Base-by-base conservation (phyloP, 371 early-diverging fungal genomes). In the Lichtheimia hyalospora region DNA sequence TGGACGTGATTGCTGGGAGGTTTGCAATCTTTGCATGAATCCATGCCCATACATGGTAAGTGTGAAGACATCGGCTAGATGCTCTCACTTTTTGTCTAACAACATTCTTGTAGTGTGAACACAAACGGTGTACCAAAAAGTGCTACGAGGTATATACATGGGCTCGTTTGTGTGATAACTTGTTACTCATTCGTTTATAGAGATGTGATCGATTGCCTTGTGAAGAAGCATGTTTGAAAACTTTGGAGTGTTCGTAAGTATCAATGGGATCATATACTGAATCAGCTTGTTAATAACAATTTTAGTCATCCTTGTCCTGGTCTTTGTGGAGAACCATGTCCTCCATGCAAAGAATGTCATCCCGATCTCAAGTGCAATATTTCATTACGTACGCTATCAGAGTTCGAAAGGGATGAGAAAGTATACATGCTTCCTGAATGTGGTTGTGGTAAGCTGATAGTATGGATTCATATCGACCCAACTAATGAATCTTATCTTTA, bases 171-270 rank as follows among this genome's bases (percentile, higher is more conserved):
- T 10, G 1, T 34, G 34, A 34, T 34, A 34, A 8, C 34, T 52
- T 40, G 21, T 27, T n/a, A 18, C 34, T 44, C 2, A 20, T 7
- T 15, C 16, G 2, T 43, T 16, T 39, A 20, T 60, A 75, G 73
- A 70, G 58, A 54, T 82, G 82, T 54, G 76, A 82, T 62, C 63
- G 82, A 42, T 69, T 67, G 14, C 74, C 80, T 16, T 82, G 82
- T 51, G 61, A 79, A 23, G 39, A 60, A 18, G 54, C 58, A 23
- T 82, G 82, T 43, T 24, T 42, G 16, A 54, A 57, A 16, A 57
- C 4, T 5, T 51, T 82, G 0, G 15, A 2, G 0, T 82, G 82
- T 71, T 51, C 54, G 82, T 81, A 68, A 60, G 67, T 34, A 34
- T 10, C 70, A 41, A 46, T 46, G 46, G 21, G 21, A 21, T 8